Evolutionary conservation across 169 alveolate genomes (phyloP).

Genomic region (Amoebophrya sp.): DNA sequence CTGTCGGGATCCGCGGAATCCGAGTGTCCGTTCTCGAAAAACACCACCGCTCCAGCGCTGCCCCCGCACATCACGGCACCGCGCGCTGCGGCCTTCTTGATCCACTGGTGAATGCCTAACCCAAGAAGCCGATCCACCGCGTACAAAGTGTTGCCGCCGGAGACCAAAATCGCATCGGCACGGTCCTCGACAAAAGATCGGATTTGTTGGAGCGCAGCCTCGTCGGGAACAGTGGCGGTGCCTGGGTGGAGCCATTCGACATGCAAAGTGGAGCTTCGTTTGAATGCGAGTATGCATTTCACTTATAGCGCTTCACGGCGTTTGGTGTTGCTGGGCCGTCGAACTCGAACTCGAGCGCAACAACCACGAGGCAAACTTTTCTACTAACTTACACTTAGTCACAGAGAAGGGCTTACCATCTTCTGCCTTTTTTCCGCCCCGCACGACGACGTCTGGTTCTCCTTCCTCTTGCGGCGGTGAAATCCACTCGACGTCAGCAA

Average conservation of each 20-base stretch:
- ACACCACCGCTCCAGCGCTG: neutral
- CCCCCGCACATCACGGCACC: neutral
- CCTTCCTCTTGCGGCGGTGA: neutral
- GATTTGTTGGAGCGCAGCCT: neutral
- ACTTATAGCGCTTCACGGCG: neutral
- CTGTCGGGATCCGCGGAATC: neutral
- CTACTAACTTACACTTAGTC: neutral
- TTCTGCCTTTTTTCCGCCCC: no score
- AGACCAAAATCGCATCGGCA: neutral
- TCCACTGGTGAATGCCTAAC: neutral
- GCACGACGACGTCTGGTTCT: no score
- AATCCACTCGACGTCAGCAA: neutral
- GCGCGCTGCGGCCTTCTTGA: neutral
- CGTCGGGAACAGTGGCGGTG: no score
- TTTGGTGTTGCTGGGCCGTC: neutral
- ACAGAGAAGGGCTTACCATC: neutral
- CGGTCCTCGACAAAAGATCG: neutral
- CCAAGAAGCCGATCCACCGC: neutral
- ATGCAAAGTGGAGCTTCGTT: neutral
- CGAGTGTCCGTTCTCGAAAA: neutral
- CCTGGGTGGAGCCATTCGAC: no score
- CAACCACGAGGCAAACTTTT: no score
- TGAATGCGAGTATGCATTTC: neutral
- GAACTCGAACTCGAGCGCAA: no score
- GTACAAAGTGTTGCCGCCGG: neutral